These are phyloP conservation scores for Pichia sp. DNA, from an alignment of 1,139 yeast genomes.

Conservation along the genomic window DNA sequence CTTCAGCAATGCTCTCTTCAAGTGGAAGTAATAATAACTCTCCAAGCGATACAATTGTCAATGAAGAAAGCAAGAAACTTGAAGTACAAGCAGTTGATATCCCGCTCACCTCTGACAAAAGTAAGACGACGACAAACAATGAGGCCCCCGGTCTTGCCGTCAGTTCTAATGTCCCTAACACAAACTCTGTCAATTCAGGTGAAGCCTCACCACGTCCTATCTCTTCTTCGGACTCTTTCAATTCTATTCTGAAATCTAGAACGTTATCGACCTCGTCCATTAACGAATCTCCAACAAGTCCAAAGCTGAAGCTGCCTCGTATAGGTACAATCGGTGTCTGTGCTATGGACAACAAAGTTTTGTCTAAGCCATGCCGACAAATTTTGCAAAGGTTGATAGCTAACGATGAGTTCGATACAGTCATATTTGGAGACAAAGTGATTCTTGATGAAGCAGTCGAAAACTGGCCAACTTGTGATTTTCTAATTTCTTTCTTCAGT, in stretches of 20 bases:
- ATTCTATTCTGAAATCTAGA: conserved; percentile 29
- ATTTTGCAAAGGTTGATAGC: conserved; percentile 84
- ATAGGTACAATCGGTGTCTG: conserved; percentile 97
- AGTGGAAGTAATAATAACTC: not conserved
- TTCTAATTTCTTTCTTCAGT: conserved; percentile 87
- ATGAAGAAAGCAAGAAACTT: not conserved
- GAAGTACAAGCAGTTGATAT: not conserved
- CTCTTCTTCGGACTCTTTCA: conserved; percentile 17
- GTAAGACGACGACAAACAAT: conserved; percentile 10
- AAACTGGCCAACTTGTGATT: conserved; percentile 99
- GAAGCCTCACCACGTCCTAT: conserved; percentile 6
- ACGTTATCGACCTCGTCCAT: conserved; percentile 42
- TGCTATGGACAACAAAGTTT: conserved; percentile 97
- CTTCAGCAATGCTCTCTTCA: conserved; percentile 4
- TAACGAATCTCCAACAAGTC: conserved; percentile 33
- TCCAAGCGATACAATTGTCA: not conserved
- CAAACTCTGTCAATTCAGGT: not conserved
- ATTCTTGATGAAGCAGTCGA: conserved; percentile 89
- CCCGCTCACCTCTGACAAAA: not conserved
- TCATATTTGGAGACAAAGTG: conserved; percentile 96
- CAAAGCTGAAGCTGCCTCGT: conserved; percentile 57
- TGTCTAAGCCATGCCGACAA: conserved; percentile 92
- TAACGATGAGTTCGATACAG: conserved; percentile 93
- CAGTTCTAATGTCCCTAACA: conserved; percentile 14
- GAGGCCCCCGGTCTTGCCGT: conserved; percentile 10